phyloP scores from a whole-genome alignment of 2,329 filamentous ascomycete species.

The Moelleriella libera region DNA sequence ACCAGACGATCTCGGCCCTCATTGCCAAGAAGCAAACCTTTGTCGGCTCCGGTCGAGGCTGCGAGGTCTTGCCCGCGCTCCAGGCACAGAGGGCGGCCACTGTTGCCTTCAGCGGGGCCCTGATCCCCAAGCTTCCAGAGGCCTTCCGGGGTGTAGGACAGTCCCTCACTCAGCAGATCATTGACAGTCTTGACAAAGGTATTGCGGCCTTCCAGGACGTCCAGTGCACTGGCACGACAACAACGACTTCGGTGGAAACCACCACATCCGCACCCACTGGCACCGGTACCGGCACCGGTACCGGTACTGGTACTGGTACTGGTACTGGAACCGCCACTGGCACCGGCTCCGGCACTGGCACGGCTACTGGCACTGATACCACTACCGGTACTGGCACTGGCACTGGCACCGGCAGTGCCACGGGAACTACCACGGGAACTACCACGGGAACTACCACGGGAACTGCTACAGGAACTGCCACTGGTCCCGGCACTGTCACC shows the following conservation, averaged over 20 bases:
- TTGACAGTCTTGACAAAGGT: not conserved
- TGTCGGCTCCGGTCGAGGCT: slow-evolving; percentile 1
- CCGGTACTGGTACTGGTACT: not conserved
- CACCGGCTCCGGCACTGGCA: not conserved
- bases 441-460: not conserved
- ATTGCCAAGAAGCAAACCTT: slow-evolving; percentile 2
- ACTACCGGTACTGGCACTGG: not conserved
- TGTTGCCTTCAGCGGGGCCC: not conserved
- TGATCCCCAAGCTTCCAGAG: not conserved
- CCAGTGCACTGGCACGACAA: not conserved
- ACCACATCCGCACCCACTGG: not conserved
- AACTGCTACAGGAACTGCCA: not conserved
- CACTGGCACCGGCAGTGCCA: not conserved
- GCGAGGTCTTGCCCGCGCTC: slow-evolving; percentile 2
- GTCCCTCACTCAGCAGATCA: not conserved
- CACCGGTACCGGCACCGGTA: not conserved
- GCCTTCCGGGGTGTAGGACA: not conserved
- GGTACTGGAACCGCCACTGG: not conserved
- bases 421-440: not conserved
- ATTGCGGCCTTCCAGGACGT: slow-evolving; percentile 2
- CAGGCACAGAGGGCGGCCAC: not conserved
- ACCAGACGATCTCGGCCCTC: not conserved
- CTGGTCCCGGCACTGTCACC: not conserved
- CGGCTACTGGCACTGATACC: not conserved
- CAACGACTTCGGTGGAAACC: not conserved